Evolutionary conservation across 1,284 basidiomycete genomes (phyloP).

Genomic region (Stereum hirsutum): DNA sequence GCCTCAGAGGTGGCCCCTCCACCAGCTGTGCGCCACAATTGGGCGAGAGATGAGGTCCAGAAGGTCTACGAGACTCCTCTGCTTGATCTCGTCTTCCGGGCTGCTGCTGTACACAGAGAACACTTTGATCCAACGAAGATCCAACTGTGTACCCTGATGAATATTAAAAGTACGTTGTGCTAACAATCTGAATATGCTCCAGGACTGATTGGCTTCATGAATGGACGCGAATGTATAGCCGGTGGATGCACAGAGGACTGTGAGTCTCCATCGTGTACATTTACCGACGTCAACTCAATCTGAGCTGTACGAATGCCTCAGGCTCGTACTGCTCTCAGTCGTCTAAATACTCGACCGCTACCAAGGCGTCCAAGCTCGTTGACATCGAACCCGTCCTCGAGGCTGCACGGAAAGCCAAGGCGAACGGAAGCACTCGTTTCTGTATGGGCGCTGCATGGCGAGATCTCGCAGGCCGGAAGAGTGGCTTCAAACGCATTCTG

Average conservation of each 20-base stretch:
- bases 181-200: not conserved
- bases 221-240: slow-evolving; percentile 52
- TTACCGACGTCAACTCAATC: not conserved
- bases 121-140: slow-evolving; percentile 86
- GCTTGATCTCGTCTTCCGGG: slow-evolving; percentile 80
- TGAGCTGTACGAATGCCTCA: slow-evolving; percentile 19
- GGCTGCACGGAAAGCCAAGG: slow-evolving; percentile 89
- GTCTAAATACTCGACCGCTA: slow-evolving; percentile 83
- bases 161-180: slow-evolving; percentile 86
- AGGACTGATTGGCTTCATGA: slow-evolving; percentile 1
- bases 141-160: slow-evolving; percentile 97
- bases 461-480: slow-evolving; percentile 88
- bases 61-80: slow-evolving; percentile 73
- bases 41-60: slow-evolving; percentile 68
- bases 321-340: slow-evolving; percentile 98
- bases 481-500: slow-evolving; percentile 91
- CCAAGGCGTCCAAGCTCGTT: slow-evolving; percentile 84
- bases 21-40: slow-evolving; percentile 38
- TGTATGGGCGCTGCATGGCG: slow-evolving; percentile 99
- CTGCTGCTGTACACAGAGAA: slow-evolving; percentile 77
- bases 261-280: slow-evolving; percentile 25
- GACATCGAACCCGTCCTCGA: slow-evolving; percentile 89
- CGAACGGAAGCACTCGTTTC: slow-evolving; percentile 93
- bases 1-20: slow-evolving; percentile 22
- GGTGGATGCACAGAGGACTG: slow-evolving; percentile 97